phyloP scores from a whole-genome alignment of 2,329 filamentous ascomycete species.

The Colletotrichum cordylinicola region DNA sequence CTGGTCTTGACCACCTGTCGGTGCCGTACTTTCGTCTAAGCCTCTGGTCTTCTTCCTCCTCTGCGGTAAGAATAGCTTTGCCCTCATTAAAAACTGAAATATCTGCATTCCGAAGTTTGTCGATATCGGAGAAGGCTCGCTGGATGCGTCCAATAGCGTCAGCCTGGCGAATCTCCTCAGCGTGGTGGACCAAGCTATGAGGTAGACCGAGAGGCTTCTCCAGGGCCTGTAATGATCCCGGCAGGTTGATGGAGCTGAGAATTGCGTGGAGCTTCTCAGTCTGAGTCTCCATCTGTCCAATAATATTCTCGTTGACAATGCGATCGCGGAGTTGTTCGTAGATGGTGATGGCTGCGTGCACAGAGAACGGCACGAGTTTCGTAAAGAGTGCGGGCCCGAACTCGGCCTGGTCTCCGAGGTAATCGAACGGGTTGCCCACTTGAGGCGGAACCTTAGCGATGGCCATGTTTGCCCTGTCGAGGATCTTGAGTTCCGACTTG shows the following conservation, averaged over 20 bases:
- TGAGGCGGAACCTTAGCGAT: conserved; percentile 79
- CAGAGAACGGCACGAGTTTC: conserved; percentile 92
- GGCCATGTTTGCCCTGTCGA: conserved; percentile 92
- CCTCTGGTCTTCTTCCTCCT: conserved; percentile 83
- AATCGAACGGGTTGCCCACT: conserved; percentile 78
- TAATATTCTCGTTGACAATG: conserved; percentile 87
- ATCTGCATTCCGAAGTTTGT: conserved; percentile 86
- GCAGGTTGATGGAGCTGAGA: conserved; percentile 83
- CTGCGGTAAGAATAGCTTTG: conserved; percentile 75
- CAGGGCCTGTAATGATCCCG: conserved; percentile 89
- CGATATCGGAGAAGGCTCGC: conserved; percentile 84
- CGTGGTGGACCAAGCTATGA: conserved; percentile 83
- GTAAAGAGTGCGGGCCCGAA: conserved; percentile 88
- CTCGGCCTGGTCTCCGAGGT: conserved; percentile 79
- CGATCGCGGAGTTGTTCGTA: conserved; percentile 92
- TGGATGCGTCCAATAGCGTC: conserved; percentile 82
- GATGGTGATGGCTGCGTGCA: conserved; percentile 93
- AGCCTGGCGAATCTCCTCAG: conserved; percentile 91
- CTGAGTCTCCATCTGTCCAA: conserved; percentile 82
- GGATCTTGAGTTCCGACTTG: conserved; percentile 83
- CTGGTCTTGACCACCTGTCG: conserved; percentile 78
- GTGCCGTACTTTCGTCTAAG: conserved; percentile 83
- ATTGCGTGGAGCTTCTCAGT: conserved; percentile 82
- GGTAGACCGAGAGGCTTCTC: conserved; percentile 94
- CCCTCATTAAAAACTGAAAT: conserved; percentile 83